Evolutionary conservation across 768 basidiomycete genomes (phyloP).

Genomic region (Lentinula guzmanii): DNA sequence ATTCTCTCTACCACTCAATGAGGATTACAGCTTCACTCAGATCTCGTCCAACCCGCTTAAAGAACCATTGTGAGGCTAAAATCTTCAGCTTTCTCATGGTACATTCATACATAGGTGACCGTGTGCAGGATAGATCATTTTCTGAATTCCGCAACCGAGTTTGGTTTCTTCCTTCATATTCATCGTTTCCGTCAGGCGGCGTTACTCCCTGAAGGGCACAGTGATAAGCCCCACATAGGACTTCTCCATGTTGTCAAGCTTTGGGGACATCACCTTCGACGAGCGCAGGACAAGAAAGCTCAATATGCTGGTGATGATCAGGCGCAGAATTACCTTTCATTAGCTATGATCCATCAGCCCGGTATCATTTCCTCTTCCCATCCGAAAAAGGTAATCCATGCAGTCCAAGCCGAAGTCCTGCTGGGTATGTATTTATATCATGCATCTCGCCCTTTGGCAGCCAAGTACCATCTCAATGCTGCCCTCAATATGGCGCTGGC

Average conservation of each 20-base stretch:
- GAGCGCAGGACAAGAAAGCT: background rate
- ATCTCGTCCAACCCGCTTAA: background rate
- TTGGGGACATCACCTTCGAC: background rate
- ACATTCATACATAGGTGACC: background rate
- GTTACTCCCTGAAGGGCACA: background rate
- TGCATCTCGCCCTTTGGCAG: background rate
- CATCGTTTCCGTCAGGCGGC: background rate
- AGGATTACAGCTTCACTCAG: background rate
- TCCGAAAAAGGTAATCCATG: background rate
- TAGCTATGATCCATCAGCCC: background rate
- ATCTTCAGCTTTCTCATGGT: background rate
- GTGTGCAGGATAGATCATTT: background rate
- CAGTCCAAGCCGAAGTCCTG: background rate
- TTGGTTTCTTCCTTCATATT: background rate
- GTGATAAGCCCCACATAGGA: background rate
- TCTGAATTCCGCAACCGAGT: background rate
- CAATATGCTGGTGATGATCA: background rate
- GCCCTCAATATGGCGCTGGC: background rate
- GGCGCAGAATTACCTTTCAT: background rate
- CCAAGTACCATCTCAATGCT: background rate
- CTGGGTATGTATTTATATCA: background rate
- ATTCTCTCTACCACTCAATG: background rate
- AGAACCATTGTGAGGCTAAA: background rate
- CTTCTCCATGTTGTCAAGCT: background rate
- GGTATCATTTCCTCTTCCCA: background rate